Conservation (phyloP, 441 rosid species). For the Euphorbia schlechtendalii region DNA sequence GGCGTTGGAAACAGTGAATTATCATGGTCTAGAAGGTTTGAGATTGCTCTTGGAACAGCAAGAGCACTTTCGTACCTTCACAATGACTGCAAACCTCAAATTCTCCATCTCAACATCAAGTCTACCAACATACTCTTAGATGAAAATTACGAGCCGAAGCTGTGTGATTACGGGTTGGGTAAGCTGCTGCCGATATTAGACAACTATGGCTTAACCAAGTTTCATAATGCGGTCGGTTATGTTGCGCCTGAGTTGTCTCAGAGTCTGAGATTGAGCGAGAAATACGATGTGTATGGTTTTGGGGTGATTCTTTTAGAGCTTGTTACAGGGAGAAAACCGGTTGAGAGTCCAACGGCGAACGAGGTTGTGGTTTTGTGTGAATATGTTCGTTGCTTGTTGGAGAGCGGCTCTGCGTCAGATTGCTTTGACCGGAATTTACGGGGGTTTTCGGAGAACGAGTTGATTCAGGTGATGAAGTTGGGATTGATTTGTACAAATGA, state of each 20-base stretch:
- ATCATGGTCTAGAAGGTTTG: constrained; percentile 76
- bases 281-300: constrained; percentile 82
- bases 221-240: constrained; percentile 83
- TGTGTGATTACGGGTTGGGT: constrained; percentile 79
- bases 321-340: constrained; percentile 83
- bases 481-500: constrained; percentile 80
- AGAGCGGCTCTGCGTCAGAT: constrained; percentile 69
- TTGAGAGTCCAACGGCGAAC: constrained; percentile 54
- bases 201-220: constrained; percentile 56
- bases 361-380: constrained; percentile 75
- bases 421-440: constrained; percentile 71
- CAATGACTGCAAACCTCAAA: constrained; percentile 77
- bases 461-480: constrained; percentile 93
- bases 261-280: constrained; percentile 66
- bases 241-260: constrained; percentile 94
- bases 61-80: constrained; percentile 85
- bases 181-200: constrained; percentile 80
- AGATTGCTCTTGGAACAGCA: constrained; percentile 83
- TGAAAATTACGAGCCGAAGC: constrained; percentile 61
- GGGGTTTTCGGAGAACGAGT: constrained; percentile 73
- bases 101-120: constrained; percentile 88
- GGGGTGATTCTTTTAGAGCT: constrained; percentile 90
- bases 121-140: constrained; percentile 80
- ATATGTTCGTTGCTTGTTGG: constrained; percentile 66
- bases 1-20: constrained; percentile 55